phyloP scores from a whole-genome alignment of 2,329 filamentous ascomycete species.

The Sporothrix protearum region DNA sequence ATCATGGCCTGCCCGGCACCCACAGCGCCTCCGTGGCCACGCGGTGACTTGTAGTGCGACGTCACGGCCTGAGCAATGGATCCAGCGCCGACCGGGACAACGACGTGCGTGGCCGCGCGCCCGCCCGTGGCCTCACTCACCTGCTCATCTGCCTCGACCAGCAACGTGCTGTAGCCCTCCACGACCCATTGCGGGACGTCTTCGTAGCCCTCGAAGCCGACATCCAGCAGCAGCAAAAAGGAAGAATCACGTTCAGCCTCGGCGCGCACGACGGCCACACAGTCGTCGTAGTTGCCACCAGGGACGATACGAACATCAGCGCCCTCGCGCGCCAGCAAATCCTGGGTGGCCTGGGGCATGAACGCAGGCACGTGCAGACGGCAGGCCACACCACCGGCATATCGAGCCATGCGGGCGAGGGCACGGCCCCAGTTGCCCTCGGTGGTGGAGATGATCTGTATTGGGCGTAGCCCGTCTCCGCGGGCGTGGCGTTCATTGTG shows the following conservation, averaged over 20 bases:
- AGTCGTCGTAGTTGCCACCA: slow-evolving; percentile 61
- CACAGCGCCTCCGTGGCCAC: neutral
- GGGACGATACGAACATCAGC: slow-evolving; percentile 52
- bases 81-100: slow-evolving; percentile 70
- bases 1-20: neutral
- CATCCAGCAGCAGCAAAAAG: slow-evolving; percentile 63
- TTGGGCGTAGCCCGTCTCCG: slow-evolving; percentile 26
- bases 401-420: slow-evolving; percentile 61
- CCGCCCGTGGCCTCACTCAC: slow-evolving; percentile 16
- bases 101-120: slow-evolving; percentile 38
- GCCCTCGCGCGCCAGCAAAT: slow-evolving; percentile 59
- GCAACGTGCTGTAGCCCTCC: slow-evolving; percentile 72
- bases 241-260: slow-evolving; percentile 40
- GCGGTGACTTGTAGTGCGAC: slow-evolving; percentile 48
- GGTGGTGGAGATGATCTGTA: slow-evolving; percentile 59
- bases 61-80: slow-evolving; percentile 68
- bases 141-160: slow-evolving; percentile 64
- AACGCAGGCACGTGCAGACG: slow-evolving; percentile 58
- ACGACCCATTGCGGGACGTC: slow-evolving; percentile 70
- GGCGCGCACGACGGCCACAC: slow-evolving; percentile 56
- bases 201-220: slow-evolving; percentile 62
- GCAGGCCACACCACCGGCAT: slow-evolving; percentile 33
- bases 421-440: slow-evolving; percentile 77
- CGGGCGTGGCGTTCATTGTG: slow-evolving; percentile 16
- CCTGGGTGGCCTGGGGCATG: slow-evolving; percentile 53